phyloP scores from a whole-genome alignment of 78 protist genomes.

The Polysphondylium violaceum region DNA sequence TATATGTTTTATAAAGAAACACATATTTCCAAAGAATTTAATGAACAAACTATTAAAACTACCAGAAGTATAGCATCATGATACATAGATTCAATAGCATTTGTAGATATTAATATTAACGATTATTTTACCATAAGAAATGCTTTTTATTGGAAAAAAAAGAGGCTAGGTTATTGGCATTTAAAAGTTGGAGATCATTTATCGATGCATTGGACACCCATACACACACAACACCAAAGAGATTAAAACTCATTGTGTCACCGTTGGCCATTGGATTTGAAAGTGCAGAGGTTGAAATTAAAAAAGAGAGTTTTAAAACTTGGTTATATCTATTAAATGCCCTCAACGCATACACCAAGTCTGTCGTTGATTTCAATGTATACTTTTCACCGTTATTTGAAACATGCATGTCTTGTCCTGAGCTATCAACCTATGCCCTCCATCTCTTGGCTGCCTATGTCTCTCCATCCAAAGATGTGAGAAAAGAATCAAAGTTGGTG shows the following conservation, averaged over 20 bases:
- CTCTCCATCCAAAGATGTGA: constrained; percentile 23
- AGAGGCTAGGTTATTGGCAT: constrained; percentile 21
- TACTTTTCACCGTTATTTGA: too few relatives aligned
- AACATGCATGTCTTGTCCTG: too few relatives aligned
- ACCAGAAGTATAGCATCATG: constrained; percentile 27
- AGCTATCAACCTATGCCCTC: too few relatives aligned
- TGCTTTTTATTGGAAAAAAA: constrained; percentile 17
- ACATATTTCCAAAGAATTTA: not conserved
- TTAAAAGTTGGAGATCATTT: constrained; percentile 52
- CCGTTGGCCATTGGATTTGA: constrained; percentile 21
- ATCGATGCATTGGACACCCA: constrained; percentile 13
- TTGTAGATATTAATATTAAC: not conserved
- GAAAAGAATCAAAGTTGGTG: not conserved
- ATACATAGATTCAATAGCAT: not conserved
- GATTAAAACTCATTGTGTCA: constrained; percentile 20
- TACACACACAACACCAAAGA: not conserved
- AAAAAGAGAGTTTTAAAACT: constrained; percentile 14
- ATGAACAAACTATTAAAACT: constrained; percentile 9
- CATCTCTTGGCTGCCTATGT: not conserved
- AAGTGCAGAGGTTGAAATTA: not conserved
- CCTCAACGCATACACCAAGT: not conserved
- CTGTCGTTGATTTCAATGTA: too few relatives aligned
- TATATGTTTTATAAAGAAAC: constrained; percentile 20
- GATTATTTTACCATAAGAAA: not conserved
- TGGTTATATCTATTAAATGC: constrained; percentile 30